Evolutionary conservation across 2,329 filamentous ascomycete genomes (phyloP).

Genomic region (Colletotrichum kahawae): DNA sequence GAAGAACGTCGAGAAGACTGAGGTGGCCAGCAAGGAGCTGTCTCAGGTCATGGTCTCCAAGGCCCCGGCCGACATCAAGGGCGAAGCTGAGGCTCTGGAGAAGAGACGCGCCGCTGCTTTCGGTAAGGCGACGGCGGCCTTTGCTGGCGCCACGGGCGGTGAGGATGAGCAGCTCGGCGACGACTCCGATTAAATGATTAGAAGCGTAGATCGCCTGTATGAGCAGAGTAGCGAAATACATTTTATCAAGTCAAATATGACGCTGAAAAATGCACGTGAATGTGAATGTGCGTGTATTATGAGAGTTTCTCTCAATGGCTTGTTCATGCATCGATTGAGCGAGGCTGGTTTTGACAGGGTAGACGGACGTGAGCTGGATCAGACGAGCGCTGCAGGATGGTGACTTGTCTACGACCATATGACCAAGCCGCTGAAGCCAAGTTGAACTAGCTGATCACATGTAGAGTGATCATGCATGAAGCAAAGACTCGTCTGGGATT

Average conservation of each 20-base stretch:
- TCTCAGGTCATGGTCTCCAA: slow-evolving; percentile 1
- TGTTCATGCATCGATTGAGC: not conserved
- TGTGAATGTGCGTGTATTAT: fast-evolving
- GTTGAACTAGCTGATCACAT: not conserved
- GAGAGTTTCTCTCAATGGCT: fast-evolving
- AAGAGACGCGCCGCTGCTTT: slow-evolving; percentile 9
- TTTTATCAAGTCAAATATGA: not conserved
- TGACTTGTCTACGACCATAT: not conserved
- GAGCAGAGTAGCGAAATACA: not conserved
- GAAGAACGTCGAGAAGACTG: slow-evolving; percentile 15
- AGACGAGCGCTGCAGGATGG: not conserved
- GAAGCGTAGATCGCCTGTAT: not conserved
- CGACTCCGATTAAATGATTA: not conserved
- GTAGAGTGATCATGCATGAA: not conserved
- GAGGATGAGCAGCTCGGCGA: slow-evolving; percentile 12
- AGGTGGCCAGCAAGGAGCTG: slow-evolving; percentile 7
- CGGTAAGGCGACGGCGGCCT: not conserved
- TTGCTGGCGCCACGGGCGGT: not conserved
- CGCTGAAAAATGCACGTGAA: not conserved
- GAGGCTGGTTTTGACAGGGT: not conserved
- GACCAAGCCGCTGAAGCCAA: not conserved
- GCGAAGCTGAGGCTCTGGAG: not conserved
- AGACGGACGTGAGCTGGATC: not conserved
- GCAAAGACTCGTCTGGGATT: not conserved
- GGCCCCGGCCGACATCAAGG: not conserved